A percentile compares a stretch with the other conserved stretches of the same genome.
Evolutionary conservation across 2,329 filamentous ascomycete genomes (phyloP).

Genomic region (Cladosporium sp.): DNA sequence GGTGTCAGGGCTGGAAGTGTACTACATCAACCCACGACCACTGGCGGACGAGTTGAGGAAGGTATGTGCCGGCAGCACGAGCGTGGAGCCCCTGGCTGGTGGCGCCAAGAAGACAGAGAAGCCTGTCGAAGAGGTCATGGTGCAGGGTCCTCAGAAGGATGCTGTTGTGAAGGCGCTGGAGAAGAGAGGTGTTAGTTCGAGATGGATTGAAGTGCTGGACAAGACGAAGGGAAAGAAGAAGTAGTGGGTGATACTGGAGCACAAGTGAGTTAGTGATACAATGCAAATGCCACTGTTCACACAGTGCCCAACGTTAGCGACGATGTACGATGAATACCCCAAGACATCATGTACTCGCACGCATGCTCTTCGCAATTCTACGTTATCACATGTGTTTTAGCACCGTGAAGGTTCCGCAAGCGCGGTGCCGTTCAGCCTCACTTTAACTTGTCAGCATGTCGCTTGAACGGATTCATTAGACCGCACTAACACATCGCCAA

Average conservation of each 20-base stretch:
- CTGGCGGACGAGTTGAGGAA: slow-evolving; percentile 64
- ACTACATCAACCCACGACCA: slow-evolving; percentile 55
- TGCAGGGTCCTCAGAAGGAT: slow-evolving; percentile 63
- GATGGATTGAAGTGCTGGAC: slow-evolving; percentile 62
- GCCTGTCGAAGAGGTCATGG: slow-evolving; percentile 62
- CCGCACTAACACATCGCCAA: too few species aligned
- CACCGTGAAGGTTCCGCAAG: too few species aligned
- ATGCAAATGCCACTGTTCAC: too few species aligned
- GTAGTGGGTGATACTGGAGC: not conserved
- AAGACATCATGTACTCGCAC: too few species aligned
- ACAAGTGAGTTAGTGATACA: too few species aligned
- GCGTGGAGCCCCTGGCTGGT: slow-evolving; percentile 57
- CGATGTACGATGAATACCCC: too few species aligned
- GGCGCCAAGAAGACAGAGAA: slow-evolving; percentile 57
- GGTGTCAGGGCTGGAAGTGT: slow-evolving; percentile 58
- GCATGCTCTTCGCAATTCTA: too few species aligned
- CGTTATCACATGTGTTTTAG: too few species aligned
- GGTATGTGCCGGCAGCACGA: slow-evolving; percentile 64
- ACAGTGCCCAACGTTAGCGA: too few species aligned
- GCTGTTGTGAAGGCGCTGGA: slow-evolving; percentile 57
- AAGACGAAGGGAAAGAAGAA: slow-evolving; percentile 60
- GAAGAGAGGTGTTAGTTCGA: slow-evolving; percentile 54
- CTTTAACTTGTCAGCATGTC: too few species aligned
- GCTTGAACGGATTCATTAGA: too few species aligned
- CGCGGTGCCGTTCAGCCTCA: not conserved